A percentile compares a stretch with the other conserved stretches of the same genome.
These are phyloP conservation scores for Orobanche coerulescens DNA, from an alignment of 257 asterid species.

Conservation along the genomic window DNA sequence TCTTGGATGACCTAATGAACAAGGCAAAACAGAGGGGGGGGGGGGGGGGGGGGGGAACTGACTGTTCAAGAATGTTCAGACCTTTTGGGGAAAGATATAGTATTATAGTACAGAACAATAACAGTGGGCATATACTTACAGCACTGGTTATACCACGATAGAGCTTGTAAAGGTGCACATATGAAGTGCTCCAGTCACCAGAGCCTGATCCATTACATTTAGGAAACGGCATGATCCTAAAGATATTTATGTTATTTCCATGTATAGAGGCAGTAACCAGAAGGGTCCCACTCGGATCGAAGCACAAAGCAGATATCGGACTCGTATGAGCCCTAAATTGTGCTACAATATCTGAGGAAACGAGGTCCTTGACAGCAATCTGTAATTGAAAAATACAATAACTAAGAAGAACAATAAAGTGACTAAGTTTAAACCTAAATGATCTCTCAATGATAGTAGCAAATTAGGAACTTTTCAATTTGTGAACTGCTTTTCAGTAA, in stretches of 20 bases:
- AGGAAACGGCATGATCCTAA: conserved; percentile 49
- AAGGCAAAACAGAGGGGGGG: conserved; percentile 8
- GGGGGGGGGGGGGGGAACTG: too few relatives aligned
- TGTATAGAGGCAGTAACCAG: conserved; percentile 67
- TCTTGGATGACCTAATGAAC: conserved; percentile 56
- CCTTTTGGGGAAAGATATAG: conserved; percentile 5
- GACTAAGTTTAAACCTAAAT: background rate
- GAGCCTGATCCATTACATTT: conserved; percentile 32
- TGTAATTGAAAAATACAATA: conserved; percentile 25
- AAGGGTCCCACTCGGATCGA: conserved; percentile 72
- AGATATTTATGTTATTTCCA: conserved; percentile 59
- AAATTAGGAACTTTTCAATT: background rate
- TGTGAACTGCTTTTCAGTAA: background rate
- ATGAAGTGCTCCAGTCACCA: conserved; percentile 51
- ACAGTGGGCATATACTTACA: conserved; percentile 37
- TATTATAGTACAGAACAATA: background rate
- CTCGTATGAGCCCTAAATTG: conserved; percentile 76
- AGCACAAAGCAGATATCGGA: conserved; percentile 70
- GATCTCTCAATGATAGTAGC: background rate
- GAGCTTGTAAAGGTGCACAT: conserved; percentile 64
- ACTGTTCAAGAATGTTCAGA: conserved; percentile 13
- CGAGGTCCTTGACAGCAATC: conserved; percentile 63
- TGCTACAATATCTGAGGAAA: conserved; percentile 47
- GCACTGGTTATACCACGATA: conserved; percentile 71
- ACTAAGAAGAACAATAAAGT: conserved; percentile 4